Conservation (phyloP, 371 early-diverging fungal species). For the Rhizopus delemar region DNA sequence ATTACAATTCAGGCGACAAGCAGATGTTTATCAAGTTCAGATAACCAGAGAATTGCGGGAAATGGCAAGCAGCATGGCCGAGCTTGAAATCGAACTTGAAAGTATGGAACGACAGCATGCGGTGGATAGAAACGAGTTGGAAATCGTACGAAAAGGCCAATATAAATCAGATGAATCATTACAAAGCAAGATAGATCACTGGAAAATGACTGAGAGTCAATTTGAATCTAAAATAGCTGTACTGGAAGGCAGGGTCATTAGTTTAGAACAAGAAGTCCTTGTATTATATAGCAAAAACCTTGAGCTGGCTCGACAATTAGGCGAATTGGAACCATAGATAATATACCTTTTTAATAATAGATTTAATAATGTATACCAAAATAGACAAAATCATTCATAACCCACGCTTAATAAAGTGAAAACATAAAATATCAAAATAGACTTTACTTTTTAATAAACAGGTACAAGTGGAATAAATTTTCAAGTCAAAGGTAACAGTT, state of each 20-base stretch:
- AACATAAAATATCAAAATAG: too few species aligned
- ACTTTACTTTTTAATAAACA: too few species aligned
- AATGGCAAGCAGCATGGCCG: conserved; percentile 17
- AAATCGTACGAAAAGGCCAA: neutral
- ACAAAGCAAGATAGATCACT: neutral
- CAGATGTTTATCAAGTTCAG: conserved; percentile 14
- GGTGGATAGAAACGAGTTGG: neutral
- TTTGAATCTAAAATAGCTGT: neutral
- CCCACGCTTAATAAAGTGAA: too few species aligned
- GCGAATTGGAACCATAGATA: conserved; percentile 22
- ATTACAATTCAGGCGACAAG: neutral
- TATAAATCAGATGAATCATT: neutral
- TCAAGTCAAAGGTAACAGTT: too few species aligned
- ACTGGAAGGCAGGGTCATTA: conserved; percentile 6
- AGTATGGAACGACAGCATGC: conserved; percentile 13
- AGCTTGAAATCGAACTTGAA: conserved; percentile 26
- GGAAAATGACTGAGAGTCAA: conserved; percentile 8
- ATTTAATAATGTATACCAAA: neutral
- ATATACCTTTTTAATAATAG: neutral
- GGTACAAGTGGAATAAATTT: too few species aligned
- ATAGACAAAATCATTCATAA: too few species aligned
- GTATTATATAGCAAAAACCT: conserved; percentile 26
- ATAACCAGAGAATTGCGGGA: conserved; percentile 25
- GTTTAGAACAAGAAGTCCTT: conserved; percentile 23
- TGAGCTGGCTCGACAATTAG: conserved; percentile 23